Evolutionary conservation across 345 rosid species (phyloP), one percentile per base, ranked within the genome.

Genomic region (Trapa bicornis): DNA sequence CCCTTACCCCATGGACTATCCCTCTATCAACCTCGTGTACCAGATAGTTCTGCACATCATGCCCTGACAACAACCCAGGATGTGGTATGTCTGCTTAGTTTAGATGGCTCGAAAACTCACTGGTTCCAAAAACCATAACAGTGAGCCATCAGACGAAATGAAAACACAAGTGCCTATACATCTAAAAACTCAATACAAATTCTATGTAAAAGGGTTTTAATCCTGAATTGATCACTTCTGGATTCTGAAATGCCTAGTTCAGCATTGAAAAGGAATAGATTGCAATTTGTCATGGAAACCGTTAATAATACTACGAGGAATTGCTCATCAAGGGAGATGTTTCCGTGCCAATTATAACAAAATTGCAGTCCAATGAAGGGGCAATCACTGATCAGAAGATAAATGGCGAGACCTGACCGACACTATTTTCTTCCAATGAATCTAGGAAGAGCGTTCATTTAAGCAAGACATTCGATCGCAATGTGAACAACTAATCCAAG

Each of bases 1-100:
- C 96, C 80, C 77, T 86, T 63, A 91, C 76, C 50, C 80, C 67
- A 66, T 71, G 83, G 38, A 58, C 71, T 36, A 79, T 78, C 60
- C 67, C 74, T 17, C 69, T 78, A 70, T 85, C 97, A 79, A 80
- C 96, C 47, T 86, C 91, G n/a, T 81, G 80, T 7, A 79, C 73
- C 37, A 68, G 78, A 75, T 85, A 84, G 72, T 74, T 71, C 70
- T 75, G 89, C 70, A 78, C 66, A 60, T 88, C 90, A 61, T 73
- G 78, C 36, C 77, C 77, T 69, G 85, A 70, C 63, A 78, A 77
- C 61, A 79, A 5, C 60, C 81, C 85, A 73, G 84, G 73, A 48
- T 69, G 70, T 61, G 80, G 80, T 54, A 71, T 57, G 67, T 86
- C 95, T 84, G 68, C 70, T 66, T 52, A 68, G 22, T 10, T 13